A percentile compares a stretch with the other conserved stretches of the same genome.
Conservation (phyloP, 306 rosid genomes). For the Sicyos baderoa region DNA sequence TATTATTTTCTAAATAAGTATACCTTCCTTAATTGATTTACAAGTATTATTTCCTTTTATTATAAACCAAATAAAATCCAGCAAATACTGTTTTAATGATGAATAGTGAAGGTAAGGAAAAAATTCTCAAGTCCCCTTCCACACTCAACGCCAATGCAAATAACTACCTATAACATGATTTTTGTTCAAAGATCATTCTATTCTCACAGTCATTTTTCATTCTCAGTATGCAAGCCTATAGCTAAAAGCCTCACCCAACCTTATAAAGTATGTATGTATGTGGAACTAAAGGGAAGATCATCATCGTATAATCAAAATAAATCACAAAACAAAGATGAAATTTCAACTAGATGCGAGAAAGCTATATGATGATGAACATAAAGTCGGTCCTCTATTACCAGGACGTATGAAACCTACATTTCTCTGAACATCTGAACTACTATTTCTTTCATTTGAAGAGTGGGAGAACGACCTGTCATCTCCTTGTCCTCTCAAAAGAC, state of each 20-base stretch:
- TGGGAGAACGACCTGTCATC: conserved; percentile 49
- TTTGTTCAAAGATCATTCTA: background rate
- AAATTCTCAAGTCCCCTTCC: conserved; percentile 6
- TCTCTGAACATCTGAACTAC: conserved; percentile 31
- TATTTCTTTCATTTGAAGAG: conserved; percentile 41
- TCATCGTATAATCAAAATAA: background rate
- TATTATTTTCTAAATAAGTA: background rate
- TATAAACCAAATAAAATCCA: no score
- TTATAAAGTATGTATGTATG: background rate
- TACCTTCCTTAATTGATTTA: background rate
- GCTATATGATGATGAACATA: conserved; percentile 1
- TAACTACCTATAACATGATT: background rate
- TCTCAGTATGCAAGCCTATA: conserved; percentile 2
- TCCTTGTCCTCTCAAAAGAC: conserved; percentile 58
- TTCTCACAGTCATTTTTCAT: background rate
- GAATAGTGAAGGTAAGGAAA: background rate
- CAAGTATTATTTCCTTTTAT: background rate
- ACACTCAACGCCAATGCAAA: no score
- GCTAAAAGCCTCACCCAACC: background rate
- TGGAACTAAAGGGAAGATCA: background rate
- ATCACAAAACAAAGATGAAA: conserved; percentile 16
- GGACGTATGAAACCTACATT: conserved; percentile 33
- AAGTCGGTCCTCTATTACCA: conserved; percentile 20
- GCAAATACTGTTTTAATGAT: no score
- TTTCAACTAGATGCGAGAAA: conserved; percentile 13